These are phyloP conservation scores for Filobasidium wieringae DNA, from an alignment of 768 basidiomycete genomes.

Conservation along the genomic window DNA sequence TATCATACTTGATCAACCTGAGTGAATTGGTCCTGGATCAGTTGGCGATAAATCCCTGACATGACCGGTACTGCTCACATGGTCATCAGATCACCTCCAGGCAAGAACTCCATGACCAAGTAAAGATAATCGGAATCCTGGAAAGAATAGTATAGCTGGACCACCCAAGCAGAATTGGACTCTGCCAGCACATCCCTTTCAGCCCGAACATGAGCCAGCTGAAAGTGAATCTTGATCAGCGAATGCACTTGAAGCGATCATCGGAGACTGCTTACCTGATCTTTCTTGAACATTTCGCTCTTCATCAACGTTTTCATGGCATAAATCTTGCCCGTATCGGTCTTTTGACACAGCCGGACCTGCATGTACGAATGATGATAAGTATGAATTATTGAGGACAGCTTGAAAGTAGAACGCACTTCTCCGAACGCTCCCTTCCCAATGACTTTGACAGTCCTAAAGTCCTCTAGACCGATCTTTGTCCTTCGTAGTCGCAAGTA, in stretches of 20 bases:
- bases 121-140: slow-evolving; percentile 86
- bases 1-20: slow-evolving; percentile 90
- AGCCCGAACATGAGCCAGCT: slow-evolving; percentile 96
- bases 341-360: slow-evolving; percentile 90
- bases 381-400: no score
- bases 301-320: slow-evolving; percentile 98
- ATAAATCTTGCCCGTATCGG: slow-evolving; percentile 93
- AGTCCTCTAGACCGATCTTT: slow-evolving; percentile 79
- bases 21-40: background rate
- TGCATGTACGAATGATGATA: no score
- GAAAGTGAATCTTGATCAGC: background rate
- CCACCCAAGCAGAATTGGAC: slow-evolving; percentile 90
- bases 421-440: slow-evolving; percentile 99
- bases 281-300: slow-evolving; percentile 98
- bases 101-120: slow-evolving; percentile 97
- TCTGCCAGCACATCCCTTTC: slow-evolving; percentile 94
- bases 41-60: background rate
- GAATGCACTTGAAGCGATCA: background rate
- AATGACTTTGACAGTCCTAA: slow-evolving; percentile 94
- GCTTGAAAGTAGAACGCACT: slow-evolving; percentile 43
- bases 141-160: slow-evolving; percentile 95
- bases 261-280: slow-evolving; percentile 54
- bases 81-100: slow-evolving; percentile 97
- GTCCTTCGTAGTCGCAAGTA: slow-evolving; percentile 80
- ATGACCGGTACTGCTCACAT: slow-evolving; percentile 46